A percentile compares a stretch with the other conserved stretches of the same genome.
These are phyloP conservation scores for Termitomyces heimii DNA, from an alignment of 768 basidiomycete genomes.

Conservation along the genomic window DNA sequence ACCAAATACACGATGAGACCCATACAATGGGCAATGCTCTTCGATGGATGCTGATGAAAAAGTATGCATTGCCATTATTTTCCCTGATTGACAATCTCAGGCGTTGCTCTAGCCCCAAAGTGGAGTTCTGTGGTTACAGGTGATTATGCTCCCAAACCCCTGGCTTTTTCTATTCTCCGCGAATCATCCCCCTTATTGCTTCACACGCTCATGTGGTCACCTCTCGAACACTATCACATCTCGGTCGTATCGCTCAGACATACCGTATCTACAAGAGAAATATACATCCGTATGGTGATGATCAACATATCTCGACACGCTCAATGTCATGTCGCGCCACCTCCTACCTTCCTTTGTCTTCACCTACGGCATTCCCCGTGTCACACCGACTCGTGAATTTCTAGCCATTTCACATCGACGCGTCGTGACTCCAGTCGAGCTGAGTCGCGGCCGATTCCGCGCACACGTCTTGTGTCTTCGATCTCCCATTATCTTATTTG, in stretches of 20 bases:
- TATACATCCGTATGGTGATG: not conserved
- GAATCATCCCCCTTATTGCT: not conserved
- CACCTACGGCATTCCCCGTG: not conserved
- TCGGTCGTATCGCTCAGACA: not conserved
- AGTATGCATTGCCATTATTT: slow-evolving; percentile 44
- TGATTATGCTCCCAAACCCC: slow-evolving; percentile 22
- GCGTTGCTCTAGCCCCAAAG: slow-evolving; percentile 64
- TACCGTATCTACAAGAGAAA: not conserved
- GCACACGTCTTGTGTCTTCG: too few species aligned
- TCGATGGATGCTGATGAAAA: slow-evolving; percentile 99
- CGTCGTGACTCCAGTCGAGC: not conserved
- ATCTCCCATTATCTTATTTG: too few species aligned
- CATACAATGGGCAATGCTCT: slow-evolving; percentile 95
- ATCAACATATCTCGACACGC: too few species aligned
- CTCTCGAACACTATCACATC: not conserved
- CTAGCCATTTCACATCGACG: not conserved
- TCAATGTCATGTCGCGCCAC: not conserved
- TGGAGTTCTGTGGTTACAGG: slow-evolving; percentile 99
- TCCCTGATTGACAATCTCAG: not conserved
- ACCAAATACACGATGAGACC: slow-evolving; percentile 87
- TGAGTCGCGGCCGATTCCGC: not conserved
- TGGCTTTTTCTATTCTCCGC: slow-evolving; percentile 4
- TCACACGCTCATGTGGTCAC: not conserved
- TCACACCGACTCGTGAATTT: too few species aligned
- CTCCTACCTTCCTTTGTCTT: not conserved